A percentile compares a stretch with the other conserved stretches of the same genome.
Conservation (phyloP, 495 filamentous ascomycete species). For the Tricharina praecox region DNA sequence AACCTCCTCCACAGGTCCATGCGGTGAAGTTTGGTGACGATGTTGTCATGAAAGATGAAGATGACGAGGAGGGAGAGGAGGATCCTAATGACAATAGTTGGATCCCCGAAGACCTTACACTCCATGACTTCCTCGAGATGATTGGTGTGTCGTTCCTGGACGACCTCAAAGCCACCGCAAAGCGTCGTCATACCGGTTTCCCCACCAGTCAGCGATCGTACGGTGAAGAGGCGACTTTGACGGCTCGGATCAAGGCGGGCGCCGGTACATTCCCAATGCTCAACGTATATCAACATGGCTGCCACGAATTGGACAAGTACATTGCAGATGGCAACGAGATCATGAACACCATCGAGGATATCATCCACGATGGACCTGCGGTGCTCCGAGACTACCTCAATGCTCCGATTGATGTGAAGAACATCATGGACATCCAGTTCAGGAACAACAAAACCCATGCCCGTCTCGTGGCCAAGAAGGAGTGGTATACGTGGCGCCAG, state of each 20-base stretch:
- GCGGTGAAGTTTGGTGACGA: slow-evolving; percentile 1
- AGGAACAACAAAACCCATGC: slow-evolving; percentile 91
- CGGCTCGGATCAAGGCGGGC: slow-evolving; percentile 69
- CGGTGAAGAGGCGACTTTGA: slow-evolving; percentile 40
- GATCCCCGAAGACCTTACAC: too few species aligned
- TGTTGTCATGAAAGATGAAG: slow-evolving; percentile 23
- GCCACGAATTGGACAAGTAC: slow-evolving; percentile 84
- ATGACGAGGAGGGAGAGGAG: slow-evolving; percentile 28
- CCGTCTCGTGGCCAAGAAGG: slow-evolving; percentile 70
- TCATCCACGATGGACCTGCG: too few species aligned
- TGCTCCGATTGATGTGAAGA: slow-evolving; percentile 65
- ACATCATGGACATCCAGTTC: slow-evolving; percentile 88
- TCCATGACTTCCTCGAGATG: slow-evolving; percentile 86
- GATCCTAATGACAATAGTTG: slow-evolving; percentile 48
- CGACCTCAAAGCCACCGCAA: slow-evolving; percentile 59
- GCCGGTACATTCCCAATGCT: slow-evolving; percentile 84
- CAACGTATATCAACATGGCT: slow-evolving; percentile 85
- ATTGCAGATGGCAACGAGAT: slow-evolving; percentile 86
- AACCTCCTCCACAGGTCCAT: background rate
- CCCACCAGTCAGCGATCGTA: slow-evolving; percentile 35
- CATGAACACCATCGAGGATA: slow-evolving; percentile 70
- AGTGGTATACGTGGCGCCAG: slow-evolving; percentile 97
- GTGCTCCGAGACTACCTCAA: slow-evolving; percentile 82
- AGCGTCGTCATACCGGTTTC: slow-evolving; percentile 56
- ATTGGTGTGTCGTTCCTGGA: slow-evolving; percentile 97